Percentiles rank a stretch among this genome's conserved stretches.
Conservation (phyloP, 2,329 filamentous ascomycete species). For the Fusarium decemcellulare region DNA sequence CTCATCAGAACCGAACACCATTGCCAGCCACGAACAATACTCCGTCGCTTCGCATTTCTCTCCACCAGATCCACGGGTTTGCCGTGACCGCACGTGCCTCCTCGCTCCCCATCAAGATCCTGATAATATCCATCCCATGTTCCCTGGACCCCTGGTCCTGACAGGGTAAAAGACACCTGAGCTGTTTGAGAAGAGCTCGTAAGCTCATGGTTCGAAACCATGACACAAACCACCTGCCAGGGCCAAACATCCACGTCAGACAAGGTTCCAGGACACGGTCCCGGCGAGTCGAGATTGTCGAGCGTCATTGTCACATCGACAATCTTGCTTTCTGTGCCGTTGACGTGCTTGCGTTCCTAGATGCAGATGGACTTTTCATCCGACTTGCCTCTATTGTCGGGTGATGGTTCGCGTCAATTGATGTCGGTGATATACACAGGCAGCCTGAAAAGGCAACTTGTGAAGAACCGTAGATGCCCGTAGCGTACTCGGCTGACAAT, state of each 20-base stretch:
- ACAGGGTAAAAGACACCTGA: not conserved
- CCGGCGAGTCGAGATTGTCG: conserved; percentile 22
- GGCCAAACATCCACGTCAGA: not conserved
- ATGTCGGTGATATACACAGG: no score
- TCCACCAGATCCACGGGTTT: not conserved
- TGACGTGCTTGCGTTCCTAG: no score
- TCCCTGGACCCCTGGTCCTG: not conserved
- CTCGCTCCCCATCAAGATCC: not conserved
- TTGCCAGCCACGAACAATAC: not conserved
- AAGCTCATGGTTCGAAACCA: not conserved
- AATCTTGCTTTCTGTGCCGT: conserved; percentile 8
- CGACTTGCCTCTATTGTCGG: not conserved
- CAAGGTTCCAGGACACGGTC: not conserved
- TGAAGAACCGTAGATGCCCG: no score
- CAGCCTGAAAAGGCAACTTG: no score
- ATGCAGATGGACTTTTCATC: no score
- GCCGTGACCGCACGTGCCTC: conserved; percentile 2
- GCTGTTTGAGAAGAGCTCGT: not conserved
- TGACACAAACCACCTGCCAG: not conserved
- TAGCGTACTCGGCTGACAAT: no score
- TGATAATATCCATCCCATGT: conserved; percentile 14
- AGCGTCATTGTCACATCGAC: conserved; percentile 7
- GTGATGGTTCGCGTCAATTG: not conserved
- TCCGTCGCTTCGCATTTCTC: no score
- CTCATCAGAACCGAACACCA: not conserved